Evolutionary conservation across 768 basidiomycete genomes (phyloP).

Genomic region (Porphyrellus cyaneotinctus): DNA sequence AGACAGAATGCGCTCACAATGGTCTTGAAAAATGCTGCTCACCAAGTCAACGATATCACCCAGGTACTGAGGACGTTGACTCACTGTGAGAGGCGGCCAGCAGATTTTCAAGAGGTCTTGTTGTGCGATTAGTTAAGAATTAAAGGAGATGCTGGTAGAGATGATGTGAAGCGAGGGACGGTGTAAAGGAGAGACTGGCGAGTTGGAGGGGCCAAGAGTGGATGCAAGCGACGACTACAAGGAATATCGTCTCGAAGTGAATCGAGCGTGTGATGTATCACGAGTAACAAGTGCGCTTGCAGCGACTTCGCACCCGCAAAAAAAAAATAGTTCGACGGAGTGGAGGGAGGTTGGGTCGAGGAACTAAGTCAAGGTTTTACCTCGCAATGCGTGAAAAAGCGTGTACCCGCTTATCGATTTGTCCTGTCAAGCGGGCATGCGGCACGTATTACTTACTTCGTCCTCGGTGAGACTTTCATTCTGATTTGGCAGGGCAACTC

Average conservation of each 20-base stretch:
- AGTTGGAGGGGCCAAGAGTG: constrained; percentile 25
- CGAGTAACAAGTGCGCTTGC: constrained; percentile 24
- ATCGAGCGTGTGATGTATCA: constrained; percentile 42
- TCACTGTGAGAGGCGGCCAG: constrained; percentile 16
- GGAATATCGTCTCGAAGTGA: constrained; percentile 49
- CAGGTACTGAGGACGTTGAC: constrained; percentile 4
- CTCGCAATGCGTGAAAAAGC: constrained; percentile 46
- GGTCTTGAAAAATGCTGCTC: constrained; percentile 9
- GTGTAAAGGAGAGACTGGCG: constrained; percentile 35
- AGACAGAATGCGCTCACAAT: constrained; percentile 13
- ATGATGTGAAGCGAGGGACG: constrained; percentile 28
- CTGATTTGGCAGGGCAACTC: constrained; percentile 48
- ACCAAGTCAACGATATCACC: constrained; percentile 3
- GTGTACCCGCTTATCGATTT: constrained; percentile 53
- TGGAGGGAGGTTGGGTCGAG: constrained; percentile 20
- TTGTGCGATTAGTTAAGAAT: constrained; percentile 19
- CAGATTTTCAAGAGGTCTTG: constrained; percentile 12
- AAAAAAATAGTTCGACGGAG: constrained; percentile 19
- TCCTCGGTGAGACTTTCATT: constrained; percentile 38
- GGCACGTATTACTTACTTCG: constrained; percentile 30
- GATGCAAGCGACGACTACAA: constrained; percentile 27
- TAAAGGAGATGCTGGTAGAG: constrained; percentile 17
- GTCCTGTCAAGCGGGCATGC: constrained; percentile 34
- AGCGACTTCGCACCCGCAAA: constrained; percentile 27
- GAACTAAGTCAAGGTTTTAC: constrained; percentile 36